phyloP scores from a whole-genome alignment of 1,284 basidiomycete genomes.

The Cutaneotrichosporon sp. region DNA sequence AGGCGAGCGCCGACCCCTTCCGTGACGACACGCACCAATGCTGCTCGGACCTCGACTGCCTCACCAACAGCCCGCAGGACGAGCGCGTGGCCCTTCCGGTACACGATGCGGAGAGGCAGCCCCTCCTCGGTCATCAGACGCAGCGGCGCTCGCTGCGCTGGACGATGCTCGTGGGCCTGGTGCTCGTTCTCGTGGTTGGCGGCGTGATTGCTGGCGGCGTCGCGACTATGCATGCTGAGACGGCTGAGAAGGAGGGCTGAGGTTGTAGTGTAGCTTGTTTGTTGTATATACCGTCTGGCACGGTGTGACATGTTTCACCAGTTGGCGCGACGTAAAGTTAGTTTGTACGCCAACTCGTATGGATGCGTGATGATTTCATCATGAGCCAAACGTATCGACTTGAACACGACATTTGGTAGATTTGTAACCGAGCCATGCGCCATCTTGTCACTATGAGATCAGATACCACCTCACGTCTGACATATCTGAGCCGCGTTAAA shows the following conservation, averaged over 20 bases:
- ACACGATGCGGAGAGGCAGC: constrained; percentile 52
- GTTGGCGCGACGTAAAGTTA: background rate
- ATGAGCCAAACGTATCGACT: no score
- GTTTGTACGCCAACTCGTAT: background rate
- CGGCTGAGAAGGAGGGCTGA: background rate
- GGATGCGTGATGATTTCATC: background rate
- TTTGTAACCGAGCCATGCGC: background rate
- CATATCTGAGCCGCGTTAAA: no score
- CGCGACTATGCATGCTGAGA: background rate
- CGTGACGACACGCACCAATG: background rate
- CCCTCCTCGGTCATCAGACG: constrained; percentile 44
- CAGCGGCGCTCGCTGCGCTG: background rate
- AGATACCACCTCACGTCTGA: no score
- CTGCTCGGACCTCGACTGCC: background rate
- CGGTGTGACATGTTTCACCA: constrained; percentile 1
- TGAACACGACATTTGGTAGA: no score
- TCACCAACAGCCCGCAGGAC: constrained; percentile 10
- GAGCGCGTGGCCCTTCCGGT: constrained; percentile 3
- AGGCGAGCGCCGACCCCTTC: constrained; percentile 2
- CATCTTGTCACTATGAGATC: background rate
- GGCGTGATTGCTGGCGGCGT: background rate
- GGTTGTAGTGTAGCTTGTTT: background rate
- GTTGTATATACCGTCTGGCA: constrained; percentile 3
- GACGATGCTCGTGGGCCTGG: background rate
- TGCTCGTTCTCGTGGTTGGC: background rate